These are phyloP conservation scores for Coemansia sp. DNA, from an alignment of 192 early-diverging fungal species.

Conservation along the genomic window DNA sequence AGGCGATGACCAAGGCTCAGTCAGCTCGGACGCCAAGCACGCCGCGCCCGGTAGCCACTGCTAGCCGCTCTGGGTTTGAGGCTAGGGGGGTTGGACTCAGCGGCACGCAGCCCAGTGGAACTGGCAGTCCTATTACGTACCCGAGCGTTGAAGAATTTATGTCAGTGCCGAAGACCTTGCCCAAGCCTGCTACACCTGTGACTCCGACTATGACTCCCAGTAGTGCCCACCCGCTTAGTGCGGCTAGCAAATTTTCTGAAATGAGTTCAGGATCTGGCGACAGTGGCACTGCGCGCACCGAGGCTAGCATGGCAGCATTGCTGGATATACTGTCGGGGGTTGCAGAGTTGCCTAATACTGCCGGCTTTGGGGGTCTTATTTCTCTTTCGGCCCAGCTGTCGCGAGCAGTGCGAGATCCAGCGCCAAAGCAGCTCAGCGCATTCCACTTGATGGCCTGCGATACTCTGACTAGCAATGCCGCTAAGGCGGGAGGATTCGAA, in stretches of 20 bases:
- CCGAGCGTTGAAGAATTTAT: constrained; percentile 42
- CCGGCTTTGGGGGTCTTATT: constrained; percentile 26
- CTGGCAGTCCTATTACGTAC: constrained; percentile 10
- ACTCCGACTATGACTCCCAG: background rate
- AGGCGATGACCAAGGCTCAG: constrained; percentile 12
- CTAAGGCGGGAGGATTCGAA: background rate
- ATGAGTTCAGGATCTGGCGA: background rate
- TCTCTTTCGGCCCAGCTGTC: constrained; percentile 26
- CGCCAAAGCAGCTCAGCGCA: background rate
- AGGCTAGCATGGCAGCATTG: background rate
- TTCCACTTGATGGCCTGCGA: constrained; percentile 34
- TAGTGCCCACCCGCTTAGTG: background rate
- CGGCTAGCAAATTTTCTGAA: background rate
- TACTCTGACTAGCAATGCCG: background rate
- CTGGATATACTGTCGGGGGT: constrained; percentile 29
- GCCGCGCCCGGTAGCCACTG: background rate
- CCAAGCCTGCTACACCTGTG: background rate
- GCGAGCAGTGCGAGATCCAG: constrained; percentile 12
- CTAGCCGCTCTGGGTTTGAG: constrained; percentile 1
- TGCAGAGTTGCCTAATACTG: constrained; percentile 15
- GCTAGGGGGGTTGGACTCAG: background rate
- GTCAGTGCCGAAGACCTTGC: constrained; percentile 23
- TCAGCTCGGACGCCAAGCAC: background rate
- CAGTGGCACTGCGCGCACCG: background rate
- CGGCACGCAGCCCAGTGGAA: background rate